Evolutionary conservation across 495 filamentous ascomycete genomes (phyloP).

Genomic region (Penicillium longicatenatum): DNA sequence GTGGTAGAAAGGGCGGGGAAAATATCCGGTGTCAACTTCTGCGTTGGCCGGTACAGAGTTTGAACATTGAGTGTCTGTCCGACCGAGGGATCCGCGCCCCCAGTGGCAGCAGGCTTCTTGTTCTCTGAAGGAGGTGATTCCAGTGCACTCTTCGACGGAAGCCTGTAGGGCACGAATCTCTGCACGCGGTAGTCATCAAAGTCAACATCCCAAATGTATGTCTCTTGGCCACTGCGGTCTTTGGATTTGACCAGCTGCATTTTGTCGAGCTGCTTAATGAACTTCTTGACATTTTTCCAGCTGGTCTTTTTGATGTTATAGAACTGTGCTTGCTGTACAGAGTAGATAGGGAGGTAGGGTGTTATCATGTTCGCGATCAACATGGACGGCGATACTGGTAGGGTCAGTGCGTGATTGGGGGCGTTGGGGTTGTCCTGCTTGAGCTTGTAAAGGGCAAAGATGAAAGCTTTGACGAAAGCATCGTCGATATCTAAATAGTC

Average conservation of each 20-base stretch:
- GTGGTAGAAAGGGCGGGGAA: constrained; percentile 45
- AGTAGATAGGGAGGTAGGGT: constrained; percentile 66
- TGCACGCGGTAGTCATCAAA: constrained; percentile 57
- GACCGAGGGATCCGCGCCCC: constrained; percentile 49
- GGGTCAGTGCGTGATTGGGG: constrained; percentile 55
- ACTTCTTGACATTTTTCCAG: constrained; percentile 75
- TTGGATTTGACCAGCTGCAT: constrained; percentile 63
- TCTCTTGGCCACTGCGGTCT: constrained; percentile 66
- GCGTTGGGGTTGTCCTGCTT: constrained; percentile 52
- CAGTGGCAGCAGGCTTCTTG: constrained; percentile 45
- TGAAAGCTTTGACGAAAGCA: constrained; percentile 66
- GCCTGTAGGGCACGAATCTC: constrained; percentile 63
- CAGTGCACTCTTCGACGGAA: constrained; percentile 49
- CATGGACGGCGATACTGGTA: constrained; percentile 66
- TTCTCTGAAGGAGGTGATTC: constrained; percentile 34
- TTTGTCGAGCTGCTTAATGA: constrained; percentile 72
- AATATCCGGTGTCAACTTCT: constrained; percentile 58
- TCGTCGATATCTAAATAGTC: constrained; percentile 62
- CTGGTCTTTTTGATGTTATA: constrained; percentile 74
- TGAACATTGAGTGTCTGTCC: constrained; percentile 60
- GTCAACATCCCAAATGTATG: constrained; percentile 66
- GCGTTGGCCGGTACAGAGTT: constrained; percentile 56
- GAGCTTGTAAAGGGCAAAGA: constrained; percentile 62
- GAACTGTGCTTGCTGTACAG: constrained; percentile 53
- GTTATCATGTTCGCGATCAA: constrained; percentile 67